phyloP scores from a whole-genome alignment of 164 flowering plant species.

The Stephania cephalantha region DNA sequence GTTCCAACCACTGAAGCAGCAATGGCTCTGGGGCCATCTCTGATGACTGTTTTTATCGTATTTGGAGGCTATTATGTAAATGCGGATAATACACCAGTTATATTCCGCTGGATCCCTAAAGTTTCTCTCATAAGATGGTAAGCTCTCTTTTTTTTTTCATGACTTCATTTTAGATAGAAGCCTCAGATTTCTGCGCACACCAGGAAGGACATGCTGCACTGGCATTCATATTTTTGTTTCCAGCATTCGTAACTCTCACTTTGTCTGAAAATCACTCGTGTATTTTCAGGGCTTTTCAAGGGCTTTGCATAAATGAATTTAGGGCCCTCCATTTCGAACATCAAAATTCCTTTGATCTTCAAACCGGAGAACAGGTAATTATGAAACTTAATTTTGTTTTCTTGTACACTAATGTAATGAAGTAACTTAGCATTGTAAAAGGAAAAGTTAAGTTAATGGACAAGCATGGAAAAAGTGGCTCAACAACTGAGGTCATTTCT shows the following conservation, averaged over 20 bases:
- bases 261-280: neutral
- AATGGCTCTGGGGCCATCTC: conserved; percentile 95
- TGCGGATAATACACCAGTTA: conserved; percentile 78
- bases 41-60: conserved; percentile 98
- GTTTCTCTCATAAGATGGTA: conserved; percentile 96
- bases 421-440: neutral
- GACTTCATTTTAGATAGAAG: neutral
- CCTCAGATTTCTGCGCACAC: neutral
- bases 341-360: conserved; percentile 64
- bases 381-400: neutral
- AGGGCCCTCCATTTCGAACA: conserved; percentile 78
- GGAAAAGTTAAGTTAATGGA: neutral
- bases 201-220: neutral
- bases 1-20: conserved; percentile 96
- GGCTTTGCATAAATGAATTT: conserved; percentile 94
- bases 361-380: conserved; percentile 92
- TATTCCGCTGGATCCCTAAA: conserved; percentile 93
- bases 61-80: conserved; percentile 97
- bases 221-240: neutral
- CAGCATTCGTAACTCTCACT: neutral
- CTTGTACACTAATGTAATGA: conserved; percentile 1
- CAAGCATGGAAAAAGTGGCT: neutral
- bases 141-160: neutral
- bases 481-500: neutral
- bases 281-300: conserved; percentile 85